Base-by-base conservation (phyloP, 768 basidiomycete genomes). In the Astraeus odoratus region DNA sequence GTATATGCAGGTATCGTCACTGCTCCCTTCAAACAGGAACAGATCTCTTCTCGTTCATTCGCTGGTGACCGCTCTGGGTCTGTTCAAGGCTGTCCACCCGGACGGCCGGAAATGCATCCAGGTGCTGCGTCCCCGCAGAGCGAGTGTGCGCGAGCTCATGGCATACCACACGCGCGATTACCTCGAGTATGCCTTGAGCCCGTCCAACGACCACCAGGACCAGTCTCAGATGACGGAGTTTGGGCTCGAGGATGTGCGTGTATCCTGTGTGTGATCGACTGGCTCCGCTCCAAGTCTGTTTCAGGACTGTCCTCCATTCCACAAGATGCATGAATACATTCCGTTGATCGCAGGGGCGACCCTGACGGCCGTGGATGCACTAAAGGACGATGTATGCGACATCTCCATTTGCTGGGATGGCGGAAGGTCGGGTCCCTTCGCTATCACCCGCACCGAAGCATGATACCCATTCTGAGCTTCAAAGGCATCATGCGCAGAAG, bases 361-460 rank as follows among this genome's bases (percentile, higher is more conserved):
- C 0, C 67, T 93, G 30, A 81, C 86, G 1, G 92, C 86, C 0
- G 84, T 78, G 3, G 70, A 73, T 8, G 71, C 76, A 5, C 67
- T 97, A 3, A 67, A 70, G 20, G 65, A 74, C 9, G 64, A 68
- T 12, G 35, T 67, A 2, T 73, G 75, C 4, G 74, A 86, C 23
- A 64, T 87, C 23, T 78, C 84, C 1, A 78, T 98, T 34, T 82
- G 77, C 57, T 96, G 94, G 93, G 93, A 94, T 53, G 94, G 94
- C 13, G 94, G 94, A 41, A 74, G 87, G 81, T 80, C 46, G 41
- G 37, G 31, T 49, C 41, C 33, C 34, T 22, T 29, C 24, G 8
- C 31, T 34, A 33, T 34, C 18, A 27, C 43, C 29, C 13, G 12
- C 23, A 4, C 16, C 16, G 13, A 7, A 27, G 19, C 25, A 25